phyloP scores from a whole-genome alignment of 306 rosid species.

The Acacia crassicarpa region DNA sequence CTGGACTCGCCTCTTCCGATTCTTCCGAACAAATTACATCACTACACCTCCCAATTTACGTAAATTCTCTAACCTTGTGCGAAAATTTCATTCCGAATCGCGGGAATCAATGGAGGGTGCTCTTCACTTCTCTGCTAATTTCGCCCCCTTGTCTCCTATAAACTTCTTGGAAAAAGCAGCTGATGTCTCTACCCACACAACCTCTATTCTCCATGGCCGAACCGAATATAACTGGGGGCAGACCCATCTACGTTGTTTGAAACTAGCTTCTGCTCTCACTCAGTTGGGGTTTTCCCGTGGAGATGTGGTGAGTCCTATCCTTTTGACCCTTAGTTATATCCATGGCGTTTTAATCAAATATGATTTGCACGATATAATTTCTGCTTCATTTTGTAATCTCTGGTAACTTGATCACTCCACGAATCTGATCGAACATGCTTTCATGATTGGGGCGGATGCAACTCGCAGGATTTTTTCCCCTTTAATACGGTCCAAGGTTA shows the following conservation, averaged over 20 bases:
- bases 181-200: slow-evolving; percentile 49
- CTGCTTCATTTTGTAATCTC: not conserved
- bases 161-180: slow-evolving; percentile 81
- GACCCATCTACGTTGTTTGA: slow-evolving; percentile 69
- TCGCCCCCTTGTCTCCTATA: slow-evolving; percentile 69
- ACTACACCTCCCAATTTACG: slow-evolving; percentile 1
- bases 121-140: slow-evolving; percentile 65
- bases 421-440: not conserved
- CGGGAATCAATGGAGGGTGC: slow-evolving; percentile 71
- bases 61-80: slow-evolving; percentile 21
- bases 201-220: slow-evolving; percentile 66
- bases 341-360: not conserved
- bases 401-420: not conserved
- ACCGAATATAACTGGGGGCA: slow-evolving; percentile 58
- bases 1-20: slow-evolving; percentile 20
- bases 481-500: not conserved
- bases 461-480: not conserved
- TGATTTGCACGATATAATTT: not conserved
- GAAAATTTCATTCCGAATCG: slow-evolving; percentile 33
- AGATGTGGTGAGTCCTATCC: slow-evolving; percentile 57
- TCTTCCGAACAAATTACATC: not conserved
- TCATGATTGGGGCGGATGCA: not conserved
- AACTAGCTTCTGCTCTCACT: slow-evolving; percentile 65
- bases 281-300: slow-evolving; percentile 74
- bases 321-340: not conserved